These are phyloP conservation scores for Gossypium bickii DNA, from an alignment of 345 rosid genomes.

Conservation along the genomic window DNA sequence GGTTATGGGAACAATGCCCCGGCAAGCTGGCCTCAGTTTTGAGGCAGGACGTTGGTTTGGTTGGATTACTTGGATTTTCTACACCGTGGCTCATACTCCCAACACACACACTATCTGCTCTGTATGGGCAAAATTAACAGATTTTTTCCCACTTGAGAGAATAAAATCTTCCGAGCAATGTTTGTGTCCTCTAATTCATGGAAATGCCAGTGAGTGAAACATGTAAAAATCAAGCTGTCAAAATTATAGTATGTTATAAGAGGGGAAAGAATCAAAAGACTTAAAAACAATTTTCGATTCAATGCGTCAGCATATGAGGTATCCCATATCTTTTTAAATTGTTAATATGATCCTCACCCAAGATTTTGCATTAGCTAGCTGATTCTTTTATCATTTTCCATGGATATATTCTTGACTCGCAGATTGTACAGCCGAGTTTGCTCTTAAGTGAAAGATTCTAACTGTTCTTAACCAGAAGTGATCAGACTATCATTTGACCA, in stretches of 20 bases:
- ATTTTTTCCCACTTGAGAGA: slow-evolving; percentile 5
- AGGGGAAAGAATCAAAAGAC: not conserved
- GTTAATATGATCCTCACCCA: not conserved
- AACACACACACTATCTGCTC: not conserved
- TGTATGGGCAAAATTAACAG: not conserved
- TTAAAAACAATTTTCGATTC: not conserved
- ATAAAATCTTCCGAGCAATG: slow-evolving; percentile 7
- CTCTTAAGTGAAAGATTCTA: not conserved
- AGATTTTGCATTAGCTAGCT: not conserved
- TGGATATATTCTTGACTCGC: not conserved
- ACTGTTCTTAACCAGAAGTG: not conserved
- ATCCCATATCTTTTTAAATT: not conserved
- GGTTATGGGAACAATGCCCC: slow-evolving; percentile 32
- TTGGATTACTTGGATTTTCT: slow-evolving; percentile 29
- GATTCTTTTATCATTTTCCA: not conserved
- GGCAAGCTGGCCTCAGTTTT: slow-evolving; percentile 30
- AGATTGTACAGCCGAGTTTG: not conserved
- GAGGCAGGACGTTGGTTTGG: slow-evolving; percentile 31
- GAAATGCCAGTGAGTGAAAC: not conserved
- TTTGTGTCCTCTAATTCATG: not conserved
- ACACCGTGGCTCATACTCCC: slow-evolving; percentile 12
- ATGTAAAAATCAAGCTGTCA: not conserved
- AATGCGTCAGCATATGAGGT: not conserved
- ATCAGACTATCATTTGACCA: not conserved
- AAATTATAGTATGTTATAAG: not conserved